These are phyloP conservation scores for Magnaporthales sp. DNA, from an alignment of 2,329 filamentous ascomycete genomes.

Conservation along the genomic window DNA sequence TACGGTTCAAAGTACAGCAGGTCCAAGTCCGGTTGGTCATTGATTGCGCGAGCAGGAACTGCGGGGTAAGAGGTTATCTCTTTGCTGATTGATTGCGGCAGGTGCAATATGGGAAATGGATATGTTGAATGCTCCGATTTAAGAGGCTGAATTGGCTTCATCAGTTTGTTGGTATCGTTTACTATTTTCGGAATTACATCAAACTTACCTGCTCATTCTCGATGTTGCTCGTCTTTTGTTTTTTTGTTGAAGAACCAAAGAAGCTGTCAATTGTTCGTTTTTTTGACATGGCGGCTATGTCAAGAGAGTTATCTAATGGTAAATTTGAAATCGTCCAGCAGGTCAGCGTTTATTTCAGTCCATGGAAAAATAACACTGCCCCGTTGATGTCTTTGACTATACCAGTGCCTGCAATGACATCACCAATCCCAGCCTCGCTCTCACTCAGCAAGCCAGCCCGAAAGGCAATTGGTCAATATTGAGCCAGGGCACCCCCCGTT, in stretches of 20 bases:
- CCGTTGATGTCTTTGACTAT: neutral
- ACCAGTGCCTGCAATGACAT: neutral
- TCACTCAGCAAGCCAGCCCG: too few relatives aligned
- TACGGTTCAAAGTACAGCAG: conserved; percentile 71
- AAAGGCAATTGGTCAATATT: neutral
- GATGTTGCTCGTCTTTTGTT: conserved; percentile 16
- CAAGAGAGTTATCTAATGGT: neutral
- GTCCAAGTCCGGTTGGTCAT: conserved; percentile 62
- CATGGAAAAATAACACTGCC: neutral
- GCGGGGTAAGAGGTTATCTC: conserved; percentile 38
- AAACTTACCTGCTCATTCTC: conserved; percentile 4
- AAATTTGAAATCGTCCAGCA: neutral
- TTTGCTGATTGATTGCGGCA: conserved; percentile 28
- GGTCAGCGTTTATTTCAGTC: neutral
- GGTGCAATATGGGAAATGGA: conserved; percentile 38
- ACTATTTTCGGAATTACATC: conserved; percentile 10
- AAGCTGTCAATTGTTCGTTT: conserved; percentile 64
- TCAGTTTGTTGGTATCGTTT: neutral
- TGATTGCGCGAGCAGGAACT: conserved; percentile 45
- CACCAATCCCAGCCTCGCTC: neutral
- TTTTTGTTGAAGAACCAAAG: conserved; percentile 45
- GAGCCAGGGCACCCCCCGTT: neutral
- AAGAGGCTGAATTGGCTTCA: neutral
- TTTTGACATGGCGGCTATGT: conserved; percentile 20
- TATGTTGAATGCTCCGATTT: conserved; percentile 35